phyloP scores from a whole-genome alignment of 306 rosid species.

The Biancaea sappan region DNA sequence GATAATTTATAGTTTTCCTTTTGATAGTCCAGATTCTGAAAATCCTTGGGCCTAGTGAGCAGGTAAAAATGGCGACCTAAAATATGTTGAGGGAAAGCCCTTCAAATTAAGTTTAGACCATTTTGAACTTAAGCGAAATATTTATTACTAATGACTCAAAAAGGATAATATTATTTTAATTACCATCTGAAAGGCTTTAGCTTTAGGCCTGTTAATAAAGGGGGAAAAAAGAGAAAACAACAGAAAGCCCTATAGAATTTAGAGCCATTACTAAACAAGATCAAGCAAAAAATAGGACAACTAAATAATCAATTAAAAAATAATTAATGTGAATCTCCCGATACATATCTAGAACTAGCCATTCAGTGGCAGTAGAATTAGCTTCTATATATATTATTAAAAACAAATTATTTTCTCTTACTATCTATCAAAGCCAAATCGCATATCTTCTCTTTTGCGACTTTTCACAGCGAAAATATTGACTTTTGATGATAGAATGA shows the following conservation, averaged over 20 bases:
- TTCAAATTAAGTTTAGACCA: too few relatives aligned
- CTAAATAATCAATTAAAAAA: not conserved
- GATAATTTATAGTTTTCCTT: too few relatives aligned
- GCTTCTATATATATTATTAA: not conserved
- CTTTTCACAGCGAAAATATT: constrained; percentile 35
- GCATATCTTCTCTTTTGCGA: constrained; percentile 15
- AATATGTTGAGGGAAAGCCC: too few relatives aligned
- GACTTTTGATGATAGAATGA: constrained; percentile 22
- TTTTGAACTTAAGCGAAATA: too few relatives aligned
- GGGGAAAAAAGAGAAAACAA: not conserved
- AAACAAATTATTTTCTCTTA: not conserved
- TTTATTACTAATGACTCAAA: too few relatives aligned
- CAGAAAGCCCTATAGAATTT: not conserved
- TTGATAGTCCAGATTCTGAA: too few relatives aligned
- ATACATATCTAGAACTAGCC: not conserved
- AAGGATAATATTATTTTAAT: too few relatives aligned
- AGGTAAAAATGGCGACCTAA: too few relatives aligned
- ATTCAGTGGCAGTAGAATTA: not conserved
- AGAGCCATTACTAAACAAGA: not conserved
- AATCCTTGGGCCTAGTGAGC: too few relatives aligned
- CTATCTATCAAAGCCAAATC: not conserved
- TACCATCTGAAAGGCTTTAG: not conserved
- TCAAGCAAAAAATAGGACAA: not conserved
- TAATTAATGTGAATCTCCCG: too few relatives aligned
- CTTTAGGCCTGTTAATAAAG: not conserved